phyloP scores from a whole-genome alignment of 2,329 filamentous ascomycete species.

The Colletotrichum trifolii region DNA sequence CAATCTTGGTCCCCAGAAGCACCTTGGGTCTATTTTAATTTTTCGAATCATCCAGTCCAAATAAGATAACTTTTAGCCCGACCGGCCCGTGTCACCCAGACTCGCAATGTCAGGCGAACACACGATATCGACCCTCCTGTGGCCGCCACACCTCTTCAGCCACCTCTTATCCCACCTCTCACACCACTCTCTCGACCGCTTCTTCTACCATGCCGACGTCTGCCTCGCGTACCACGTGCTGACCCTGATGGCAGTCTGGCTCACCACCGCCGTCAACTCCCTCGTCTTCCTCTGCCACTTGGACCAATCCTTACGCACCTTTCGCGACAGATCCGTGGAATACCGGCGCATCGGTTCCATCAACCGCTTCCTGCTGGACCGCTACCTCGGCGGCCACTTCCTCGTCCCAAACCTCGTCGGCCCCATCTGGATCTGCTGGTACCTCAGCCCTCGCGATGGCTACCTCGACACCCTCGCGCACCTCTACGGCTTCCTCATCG shows the following conservation, averaged over 20 bases:
- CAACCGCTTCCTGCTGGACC: conserved; percentile 18
- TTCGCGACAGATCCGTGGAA: background rate
- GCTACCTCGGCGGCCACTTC: conserved; percentile 25
- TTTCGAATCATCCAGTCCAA: no score
- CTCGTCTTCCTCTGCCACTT: background rate
- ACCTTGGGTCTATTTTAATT: no score
- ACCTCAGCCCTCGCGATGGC: background rate
- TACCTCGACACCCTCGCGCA: conserved; percentile 20
- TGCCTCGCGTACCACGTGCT: conserved; percentile 18
- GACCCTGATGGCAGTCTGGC: conserved; percentile 8
- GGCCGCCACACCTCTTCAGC: background rate
- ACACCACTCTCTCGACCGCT: conserved; percentile 1
- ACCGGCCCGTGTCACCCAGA: no score
- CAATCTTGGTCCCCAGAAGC: no score
- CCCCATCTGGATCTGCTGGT: conserved; percentile 14
- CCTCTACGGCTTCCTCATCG: conserved; percentile 29
- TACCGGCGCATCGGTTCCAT: background rate
- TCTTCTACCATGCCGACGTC: conserved; percentile 26
- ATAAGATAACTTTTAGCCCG: no score
- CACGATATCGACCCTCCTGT: background rate
- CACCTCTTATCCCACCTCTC: background rate
- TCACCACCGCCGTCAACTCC: conserved; percentile 10
- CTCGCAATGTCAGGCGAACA: background rate
- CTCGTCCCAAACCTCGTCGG: conserved; percentile 24
- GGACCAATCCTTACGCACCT: background rate